phyloP scores from a whole-genome alignment of 352 stramenopile species.

The Phytophthora cactorum region DNA sequence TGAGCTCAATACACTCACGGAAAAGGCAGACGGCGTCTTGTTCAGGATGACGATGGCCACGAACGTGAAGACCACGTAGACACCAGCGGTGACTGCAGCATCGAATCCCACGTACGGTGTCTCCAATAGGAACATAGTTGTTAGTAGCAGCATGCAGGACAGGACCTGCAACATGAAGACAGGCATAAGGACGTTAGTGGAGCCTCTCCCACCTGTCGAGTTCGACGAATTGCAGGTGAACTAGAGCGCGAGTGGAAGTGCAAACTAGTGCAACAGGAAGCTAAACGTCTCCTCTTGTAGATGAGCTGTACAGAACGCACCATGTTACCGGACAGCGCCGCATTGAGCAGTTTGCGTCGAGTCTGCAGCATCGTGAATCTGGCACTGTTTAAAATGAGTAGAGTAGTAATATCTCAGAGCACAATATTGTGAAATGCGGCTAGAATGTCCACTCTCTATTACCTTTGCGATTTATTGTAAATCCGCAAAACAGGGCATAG shows the following conservation, averaged over 20 bases:
- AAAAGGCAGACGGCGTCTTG: constrained; percentile 83
- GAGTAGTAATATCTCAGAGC: too few species aligned
- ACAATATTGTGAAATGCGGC: too few species aligned
- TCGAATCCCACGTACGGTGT: constrained; percentile 77
- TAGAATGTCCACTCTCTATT: too few species aligned
- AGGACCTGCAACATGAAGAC: constrained; percentile 45
- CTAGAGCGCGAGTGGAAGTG: constrained; percentile 5
- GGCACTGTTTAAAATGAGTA: too few species aligned
- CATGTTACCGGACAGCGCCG: constrained; percentile 66
- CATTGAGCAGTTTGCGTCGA: constrained; percentile 76
- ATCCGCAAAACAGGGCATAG: too few species aligned
- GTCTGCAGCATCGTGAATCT: constrained; percentile 31
- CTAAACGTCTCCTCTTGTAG: not conserved
- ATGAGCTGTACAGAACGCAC: constrained; percentile 39
- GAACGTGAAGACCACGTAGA: constrained; percentile 79
- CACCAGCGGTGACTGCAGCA: constrained; percentile 59
- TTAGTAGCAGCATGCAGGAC: constrained; percentile 61
- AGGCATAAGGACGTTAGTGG: constrained; percentile 1
- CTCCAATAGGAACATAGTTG: constrained; percentile 75
- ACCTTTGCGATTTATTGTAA: too few species aligned
- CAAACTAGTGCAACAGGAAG: constrained; percentile 13
- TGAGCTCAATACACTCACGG: constrained; percentile 37
- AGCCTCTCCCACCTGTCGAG: constrained; percentile 4
- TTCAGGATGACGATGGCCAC: constrained; percentile 79
- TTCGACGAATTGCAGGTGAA: not conserved